Base-by-base conservation (phyloP, 2,329 filamentous ascomycete species). In the Penicillium sp. region DNA sequence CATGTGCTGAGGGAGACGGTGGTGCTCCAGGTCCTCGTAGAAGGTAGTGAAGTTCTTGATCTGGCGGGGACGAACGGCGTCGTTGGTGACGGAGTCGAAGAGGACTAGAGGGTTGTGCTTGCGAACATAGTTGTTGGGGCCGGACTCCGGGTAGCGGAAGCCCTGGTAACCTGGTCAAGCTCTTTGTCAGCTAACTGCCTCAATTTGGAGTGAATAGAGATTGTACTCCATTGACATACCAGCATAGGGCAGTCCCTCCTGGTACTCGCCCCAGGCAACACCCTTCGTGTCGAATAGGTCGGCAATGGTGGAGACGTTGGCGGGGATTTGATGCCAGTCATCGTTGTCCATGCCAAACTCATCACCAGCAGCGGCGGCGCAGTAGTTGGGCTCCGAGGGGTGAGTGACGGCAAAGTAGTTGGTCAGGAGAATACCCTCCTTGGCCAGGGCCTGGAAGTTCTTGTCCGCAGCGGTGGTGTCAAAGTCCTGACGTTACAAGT, bases 41-140 rank as follows among this genome's bases (percentile, higher is more conserved):
- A 94, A 92, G 66, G 82, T 70, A 52, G 81, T 87, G 59, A 91
- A 79, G 77, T 91, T 92, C 82, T 94, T 94, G 75, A 90, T 88
- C 70, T 86, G 82, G 6, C 83, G 81, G 1, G 90, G 79, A 27
- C 89, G 87, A 19, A 85, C 80, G 31, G 81, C 73, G 51, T 82
- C 83, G 54, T 81, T 78, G 58, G 87, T 83, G 53, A 90, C 81
- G 37, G 83, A 85, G 71, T 92, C 83, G 75, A 85, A 91, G 55
- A 89, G 79, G 57, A 93, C 78, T 76, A 50, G 84, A 79, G 75
- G 75, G 61, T 93, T 92, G 78, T 95, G 91, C 78, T 95, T 94
- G 70, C 91, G 87, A 7, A 94, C 90, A 71, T 95, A 95, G 77
- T 89, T 86, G 68, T 92, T 90, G 50, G 83, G 82, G 33, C 84